These are phyloP conservation scores for Wilhelminamyces savonicus DNA, from an alignment of 805 yeast species.

Conservation along the genomic window DNA sequence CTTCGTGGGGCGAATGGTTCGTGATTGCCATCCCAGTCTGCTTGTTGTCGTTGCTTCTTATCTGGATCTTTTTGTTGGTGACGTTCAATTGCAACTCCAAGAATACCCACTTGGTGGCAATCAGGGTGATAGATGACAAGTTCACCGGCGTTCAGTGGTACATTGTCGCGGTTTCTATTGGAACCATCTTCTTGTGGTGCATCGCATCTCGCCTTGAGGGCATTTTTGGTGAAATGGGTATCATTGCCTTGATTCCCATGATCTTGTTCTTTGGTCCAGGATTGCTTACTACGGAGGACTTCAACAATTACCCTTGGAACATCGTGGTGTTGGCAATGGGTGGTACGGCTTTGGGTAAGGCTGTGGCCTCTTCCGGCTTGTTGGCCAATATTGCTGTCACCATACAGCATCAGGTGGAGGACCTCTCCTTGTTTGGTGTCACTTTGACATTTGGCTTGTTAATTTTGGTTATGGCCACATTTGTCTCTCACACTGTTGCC, in stretches of 20 bases:
- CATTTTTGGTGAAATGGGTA: constrained; percentile 44
- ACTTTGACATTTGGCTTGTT: constrained; percentile 54
- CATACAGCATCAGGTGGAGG: constrained; percentile 34
- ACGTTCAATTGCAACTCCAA: constrained; percentile 46
- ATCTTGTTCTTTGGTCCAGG: constrained; percentile 47
- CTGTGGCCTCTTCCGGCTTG: constrained; percentile 44
- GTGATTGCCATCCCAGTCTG: constrained; percentile 45
- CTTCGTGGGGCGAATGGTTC: constrained; percentile 55
- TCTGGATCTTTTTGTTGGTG: constrained; percentile 47
- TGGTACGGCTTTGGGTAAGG: constrained; percentile 48
- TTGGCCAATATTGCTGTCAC: constrained; percentile 40
- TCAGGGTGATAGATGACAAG: constrained; percentile 40
- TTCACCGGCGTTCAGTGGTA: constrained; percentile 41
- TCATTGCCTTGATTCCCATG: constrained; percentile 42
- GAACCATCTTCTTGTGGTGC: constrained; percentile 46
- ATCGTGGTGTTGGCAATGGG: constrained; percentile 52
- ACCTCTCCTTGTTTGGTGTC: constrained; percentile 38
- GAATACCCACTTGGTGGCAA: constrained; percentile 42
- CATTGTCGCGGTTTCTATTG: constrained; percentile 34
- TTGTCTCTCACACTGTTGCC: constrained; percentile 40
- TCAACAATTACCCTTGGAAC: constrained; percentile 50
- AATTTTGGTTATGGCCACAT: constrained; percentile 36
- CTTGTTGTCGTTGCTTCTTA: constrained; percentile 31
- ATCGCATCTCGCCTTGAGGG: constrained; percentile 34
- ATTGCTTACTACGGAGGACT: constrained; percentile 39